Evolutionary conservation across 2,329 filamentous ascomycete genomes (phyloP), one percentile per base, ranked within the genome.

Genomic region (Alternaria rosae): DNA sequence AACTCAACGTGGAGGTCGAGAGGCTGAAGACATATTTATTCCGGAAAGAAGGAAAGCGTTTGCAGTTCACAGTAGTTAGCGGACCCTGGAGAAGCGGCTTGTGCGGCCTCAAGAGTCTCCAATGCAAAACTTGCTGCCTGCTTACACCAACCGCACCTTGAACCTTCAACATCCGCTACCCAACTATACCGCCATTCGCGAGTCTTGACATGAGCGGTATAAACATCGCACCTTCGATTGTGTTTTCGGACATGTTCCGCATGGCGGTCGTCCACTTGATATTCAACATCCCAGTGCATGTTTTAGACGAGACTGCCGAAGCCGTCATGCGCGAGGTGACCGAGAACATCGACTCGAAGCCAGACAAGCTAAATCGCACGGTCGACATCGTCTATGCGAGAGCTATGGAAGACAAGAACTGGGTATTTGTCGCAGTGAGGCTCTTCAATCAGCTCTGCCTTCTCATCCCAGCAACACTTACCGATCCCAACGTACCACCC

Each of bases 1-100:
- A 72, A 72, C 30, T 74, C 77, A 3, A 73, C 65, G 5, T 80
- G 79, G 79, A 75, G 72, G 51, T 73, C 69, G 69, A 61, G 54
- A 48, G 30, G 11, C 17, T 64, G 26, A 52, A 4, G 23, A n/a
- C n/a, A n/a, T n/a, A n/a, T n/a, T n/a, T n/a, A n/a, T n/a, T n/a
- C n/a, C n/a, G n/a, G n/a, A n/a, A n/a, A n/a, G n/a, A n/a, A n/a
- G n/a, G n/a, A n/a, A n/a, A n/a, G n/a, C n/a, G n/a, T n/a, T n/a
- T n/a, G n/a, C n/a, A n/a, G n/a, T n/a, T n/a, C n/a, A n/a, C n/a
- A n/a, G n/a, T n/a, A 38, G 28, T 32, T 32, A 35, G 9, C 23
- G 5, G 10, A 51, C 23, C 28, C 20, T 50, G 28, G n/a, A 6
- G 17, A 23, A 30, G 13, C 12, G 12, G 13, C 13, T 23, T 50